phyloP scores from a whole-genome alignment of 2,329 filamentous ascomycete genomes.

The Alternaria gaisen region DNA sequence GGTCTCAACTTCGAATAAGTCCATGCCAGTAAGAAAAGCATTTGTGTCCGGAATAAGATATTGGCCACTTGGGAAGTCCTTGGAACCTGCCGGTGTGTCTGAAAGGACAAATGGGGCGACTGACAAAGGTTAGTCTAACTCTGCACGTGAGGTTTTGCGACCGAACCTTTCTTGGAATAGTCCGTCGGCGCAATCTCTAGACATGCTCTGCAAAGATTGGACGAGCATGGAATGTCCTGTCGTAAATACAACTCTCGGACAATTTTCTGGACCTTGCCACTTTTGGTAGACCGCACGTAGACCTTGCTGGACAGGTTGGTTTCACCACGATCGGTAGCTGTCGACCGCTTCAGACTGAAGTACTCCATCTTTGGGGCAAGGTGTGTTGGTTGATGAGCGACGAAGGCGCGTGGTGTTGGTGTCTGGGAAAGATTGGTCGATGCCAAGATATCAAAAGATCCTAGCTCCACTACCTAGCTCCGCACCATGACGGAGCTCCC shows the following conservation, averaged over 20 bases:
- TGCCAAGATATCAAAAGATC: constrained; percentile 41
- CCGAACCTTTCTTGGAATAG: constrained; percentile 77
- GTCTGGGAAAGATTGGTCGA: constrained; percentile 33
- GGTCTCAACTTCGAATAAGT: constrained; percentile 90
- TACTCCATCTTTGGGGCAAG: constrained; percentile 41
- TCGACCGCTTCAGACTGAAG: constrained; percentile 67
- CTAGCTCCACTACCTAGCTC: constrained; percentile 23
- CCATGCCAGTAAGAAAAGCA: constrained; percentile 93
- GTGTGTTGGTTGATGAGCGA: constrained; percentile 14
- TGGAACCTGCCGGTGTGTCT: constrained; percentile 84
- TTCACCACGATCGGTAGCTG: constrained; percentile 62
- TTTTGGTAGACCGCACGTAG: constrained; percentile 92
- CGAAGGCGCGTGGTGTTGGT: constrained; percentile 19
- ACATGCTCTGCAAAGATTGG: constrained; percentile 82
- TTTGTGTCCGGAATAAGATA: constrained; percentile 98
- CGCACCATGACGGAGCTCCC: constrained; percentile 43
- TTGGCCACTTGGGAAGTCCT: constrained; percentile 82
- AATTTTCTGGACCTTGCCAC: constrained; percentile 98
- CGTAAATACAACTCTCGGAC: constrained; percentile 95
- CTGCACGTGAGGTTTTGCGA: constrained; percentile 15
- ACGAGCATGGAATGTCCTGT: constrained; percentile 97
- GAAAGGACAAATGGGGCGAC: constrained; percentile 87
- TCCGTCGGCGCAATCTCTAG: constrained; percentile 77
- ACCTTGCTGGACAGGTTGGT: constrained; percentile 92
- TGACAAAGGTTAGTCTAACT: constrained; percentile 51